These are phyloP conservation scores for Cryptococcus sp. DNA, from an alignment of 1,284 basidiomycete genomes.

Conservation along the genomic window DNA sequence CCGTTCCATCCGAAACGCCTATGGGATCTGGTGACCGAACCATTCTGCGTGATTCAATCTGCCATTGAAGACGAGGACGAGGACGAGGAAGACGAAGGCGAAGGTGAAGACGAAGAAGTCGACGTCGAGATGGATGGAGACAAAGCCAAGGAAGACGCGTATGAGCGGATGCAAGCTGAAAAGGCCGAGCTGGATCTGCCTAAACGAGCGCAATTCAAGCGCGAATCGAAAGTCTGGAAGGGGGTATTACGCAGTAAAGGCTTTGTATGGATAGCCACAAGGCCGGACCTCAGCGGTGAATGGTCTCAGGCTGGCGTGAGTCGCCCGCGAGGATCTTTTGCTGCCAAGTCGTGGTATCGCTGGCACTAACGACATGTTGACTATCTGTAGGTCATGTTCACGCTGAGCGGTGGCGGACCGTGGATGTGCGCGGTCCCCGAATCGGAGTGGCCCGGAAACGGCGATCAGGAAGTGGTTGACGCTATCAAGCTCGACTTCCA, in stretches of 20 bases:
- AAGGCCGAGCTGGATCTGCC: conserved; percentile 55
- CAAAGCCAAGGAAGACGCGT: conserved; percentile 18
- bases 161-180: conserved; percentile 28
- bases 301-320: conserved; percentile 56
- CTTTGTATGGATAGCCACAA: conserved; percentile 54
- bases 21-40: conserved; percentile 53
- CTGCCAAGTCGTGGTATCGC: too few relatives aligned
- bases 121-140: conserved; percentile 26
- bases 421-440: conserved; percentile 54
- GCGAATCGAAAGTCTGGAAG: conserved; percentile 47
- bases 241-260: conserved; percentile 55
- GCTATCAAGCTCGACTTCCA: conserved; percentile 54
- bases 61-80: conserved; percentile 42
- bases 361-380: too few relatives aligned
- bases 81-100: conserved; percentile 25
- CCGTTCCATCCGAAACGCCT: conserved; percentile 56
- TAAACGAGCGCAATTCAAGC: conserved; percentile 51
- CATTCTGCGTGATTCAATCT: conserved; percentile 53
- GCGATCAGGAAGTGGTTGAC: conserved; percentile 47
- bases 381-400: conserved; percentile 46
- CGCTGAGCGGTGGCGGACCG: conserved; percentile 50
- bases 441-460: conserved; percentile 48
- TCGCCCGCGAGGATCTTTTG: not conserved
- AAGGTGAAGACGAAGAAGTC: conserved; percentile 17
- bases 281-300: conserved; percentile 51